These are phyloP conservation scores for Plasmodium blacklocki DNA, from an alignment of 169 alveolate genomes.

Conservation along the genomic window DNA sequence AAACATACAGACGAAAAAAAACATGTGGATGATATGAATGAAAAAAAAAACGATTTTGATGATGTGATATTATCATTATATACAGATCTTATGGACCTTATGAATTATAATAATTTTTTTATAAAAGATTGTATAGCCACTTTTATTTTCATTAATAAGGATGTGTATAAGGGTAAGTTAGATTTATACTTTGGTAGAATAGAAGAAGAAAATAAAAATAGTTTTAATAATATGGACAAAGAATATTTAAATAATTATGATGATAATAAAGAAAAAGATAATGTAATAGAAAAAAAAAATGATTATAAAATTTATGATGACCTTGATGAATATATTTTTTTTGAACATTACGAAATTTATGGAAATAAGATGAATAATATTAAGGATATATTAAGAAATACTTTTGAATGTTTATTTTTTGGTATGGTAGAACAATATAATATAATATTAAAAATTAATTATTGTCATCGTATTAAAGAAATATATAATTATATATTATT, in stretches of 20 bases:
- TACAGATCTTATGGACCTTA: slow-evolving; percentile 24
- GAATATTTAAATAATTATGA: neutral
- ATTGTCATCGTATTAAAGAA: slow-evolving; percentile 23
- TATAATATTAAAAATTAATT: slow-evolving; percentile 27
- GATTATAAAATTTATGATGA: neutral
- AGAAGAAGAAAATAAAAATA: neutral
- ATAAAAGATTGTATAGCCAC: slow-evolving; percentile 28
- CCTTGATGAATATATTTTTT: neutral
- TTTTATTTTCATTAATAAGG: neutral
- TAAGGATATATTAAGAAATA: slow-evolving; percentile 22
- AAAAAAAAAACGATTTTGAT: slow-evolving; percentile 5
- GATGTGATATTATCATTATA: slow-evolving; percentile 18
- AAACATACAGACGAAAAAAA: neutral
- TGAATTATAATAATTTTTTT: slow-evolving; percentile 20
- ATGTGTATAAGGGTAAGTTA: slow-evolving; percentile 28
- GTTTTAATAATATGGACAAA: neutral
- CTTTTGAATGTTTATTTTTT: slow-evolving; percentile 37
- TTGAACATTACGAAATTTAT: slow-evolving; percentile 7
- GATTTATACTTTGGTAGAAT: slow-evolving; percentile 3
- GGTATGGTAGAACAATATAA: slow-evolving; percentile 24
- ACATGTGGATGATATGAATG: no score
- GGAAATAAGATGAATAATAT: slow-evolving; percentile 21
- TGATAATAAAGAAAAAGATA: neutral
- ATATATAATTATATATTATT: slow-evolving; percentile 8
- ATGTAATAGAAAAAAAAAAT: neutral